These are phyloP conservation scores for Ogataea kodamae DNA, from an alignment of 805 yeast genomes.

Conservation along the genomic window DNA sequence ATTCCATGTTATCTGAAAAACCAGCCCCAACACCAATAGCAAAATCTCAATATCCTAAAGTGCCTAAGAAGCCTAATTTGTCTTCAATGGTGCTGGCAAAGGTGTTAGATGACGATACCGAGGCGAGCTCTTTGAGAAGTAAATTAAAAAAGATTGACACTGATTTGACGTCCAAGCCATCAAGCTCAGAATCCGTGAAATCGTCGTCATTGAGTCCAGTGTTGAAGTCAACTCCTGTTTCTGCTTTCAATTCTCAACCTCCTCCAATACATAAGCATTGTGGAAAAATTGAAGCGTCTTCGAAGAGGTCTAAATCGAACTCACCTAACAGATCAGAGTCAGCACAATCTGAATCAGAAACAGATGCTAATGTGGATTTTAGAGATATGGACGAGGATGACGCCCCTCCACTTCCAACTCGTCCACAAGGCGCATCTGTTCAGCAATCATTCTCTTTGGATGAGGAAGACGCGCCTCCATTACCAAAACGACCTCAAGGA, in stretches of 20 bases:
- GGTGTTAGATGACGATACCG: constrained; percentile 1
- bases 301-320: constrained; percentile 2
- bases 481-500: constrained; percentile 22
- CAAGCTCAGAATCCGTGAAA: too few species aligned
- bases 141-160: constrained; percentile 5
- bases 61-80: constrained; percentile 28
- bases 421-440: constrained; percentile 5
- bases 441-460: constrained; percentile 3
- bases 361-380: too few species aligned
- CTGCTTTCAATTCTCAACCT: constrained; percentile 15
- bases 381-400: constrained; percentile 7
- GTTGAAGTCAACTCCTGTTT: too few species aligned
- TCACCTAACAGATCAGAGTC: too few species aligned
- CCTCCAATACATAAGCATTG: constrained; percentile 21
- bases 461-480: constrained; percentile 26
- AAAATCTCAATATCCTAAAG: too few species aligned
- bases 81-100: constrained; percentile 1
- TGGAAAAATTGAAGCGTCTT: constrained; percentile 5
- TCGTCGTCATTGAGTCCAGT: too few species aligned
- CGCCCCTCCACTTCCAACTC: constrained; percentile 7
- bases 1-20: constrained; percentile 22
- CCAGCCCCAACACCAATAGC: constrained; percentile 35
- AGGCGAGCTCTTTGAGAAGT: constrained; percentile 7
- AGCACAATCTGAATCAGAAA: too few species aligned
- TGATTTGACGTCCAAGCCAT: too few species aligned